Conservation (phyloP, 2,329 filamentous ascomycete species). For the Phyllosticta citriasiana region DNA sequence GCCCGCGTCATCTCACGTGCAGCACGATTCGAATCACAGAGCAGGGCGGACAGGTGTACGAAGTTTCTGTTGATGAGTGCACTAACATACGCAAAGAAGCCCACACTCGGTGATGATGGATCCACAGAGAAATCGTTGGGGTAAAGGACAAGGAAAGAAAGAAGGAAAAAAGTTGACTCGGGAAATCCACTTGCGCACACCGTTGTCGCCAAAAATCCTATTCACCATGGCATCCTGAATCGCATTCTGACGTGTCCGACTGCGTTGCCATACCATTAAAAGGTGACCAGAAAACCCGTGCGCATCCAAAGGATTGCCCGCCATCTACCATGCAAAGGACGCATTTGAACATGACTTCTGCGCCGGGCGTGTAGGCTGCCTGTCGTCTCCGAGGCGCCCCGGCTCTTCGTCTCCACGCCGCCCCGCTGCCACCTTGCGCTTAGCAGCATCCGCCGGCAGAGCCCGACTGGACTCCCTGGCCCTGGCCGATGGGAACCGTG, state of each 20-base stretch:
- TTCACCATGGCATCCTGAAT: constrained; percentile 10
- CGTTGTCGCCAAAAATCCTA: constrained; percentile 8
- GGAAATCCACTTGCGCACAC: constrained; percentile 10
- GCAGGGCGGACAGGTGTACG: not conserved
- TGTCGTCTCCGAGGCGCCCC: constrained; percentile 6
- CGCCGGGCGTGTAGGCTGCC: constrained; percentile 4
- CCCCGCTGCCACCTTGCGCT: constrained; percentile 3
- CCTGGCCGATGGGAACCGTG: constrained; percentile 88
- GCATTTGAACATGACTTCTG: constrained; percentile 10
- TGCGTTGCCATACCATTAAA: constrained; percentile 6
- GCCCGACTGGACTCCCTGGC: constrained; percentile 83
- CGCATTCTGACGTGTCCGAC: constrained; percentile 10
- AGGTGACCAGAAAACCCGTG: constrained; percentile 10
- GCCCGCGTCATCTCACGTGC: not conserved
- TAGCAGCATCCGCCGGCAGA: constrained; percentile 88
- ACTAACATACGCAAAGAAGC: not conserved
- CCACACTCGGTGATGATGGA: not conserved
- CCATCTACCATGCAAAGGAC: constrained; percentile 12
- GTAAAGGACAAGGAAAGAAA: not conserved
- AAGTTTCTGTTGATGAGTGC: not conserved
- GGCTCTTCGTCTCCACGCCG: constrained; percentile 4
- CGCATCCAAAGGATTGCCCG: constrained; percentile 11
- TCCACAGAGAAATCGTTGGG: not conserved
- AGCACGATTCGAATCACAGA: not conserved
- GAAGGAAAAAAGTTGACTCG: not conserved